Evolutionary conservation across 2,329 filamentous ascomycete species (phyloP).

Genomic region (Pyrenophora graminea): DNA sequence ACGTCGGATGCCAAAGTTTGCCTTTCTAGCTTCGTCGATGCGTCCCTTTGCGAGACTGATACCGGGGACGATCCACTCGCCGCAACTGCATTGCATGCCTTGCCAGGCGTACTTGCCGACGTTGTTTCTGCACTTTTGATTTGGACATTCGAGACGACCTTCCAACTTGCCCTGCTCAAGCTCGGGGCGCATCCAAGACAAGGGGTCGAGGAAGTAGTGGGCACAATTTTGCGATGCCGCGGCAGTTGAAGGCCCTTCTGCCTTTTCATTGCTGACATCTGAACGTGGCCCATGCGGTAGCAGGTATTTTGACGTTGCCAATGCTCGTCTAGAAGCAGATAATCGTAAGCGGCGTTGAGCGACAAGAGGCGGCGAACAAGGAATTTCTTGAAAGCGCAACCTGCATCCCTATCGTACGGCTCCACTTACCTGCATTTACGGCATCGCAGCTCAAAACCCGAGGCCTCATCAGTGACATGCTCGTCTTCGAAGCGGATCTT

Average conservation of each 20-base stretch:
- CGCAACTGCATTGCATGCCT: conserved; percentile 89
- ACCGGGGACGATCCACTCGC: conserved; percentile 86
- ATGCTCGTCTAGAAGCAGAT: conserved; percentile 52
- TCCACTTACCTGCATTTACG: conserved; percentile 79
- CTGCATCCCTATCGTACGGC: background rate
- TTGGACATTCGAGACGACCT: conserved; percentile 83
- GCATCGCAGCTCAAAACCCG: conserved; percentile 72
- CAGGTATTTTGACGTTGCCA: conserved; percentile 71
- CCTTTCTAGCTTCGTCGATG: conserved; percentile 69
- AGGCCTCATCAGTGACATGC: conserved; percentile 49
- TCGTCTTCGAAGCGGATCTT: conserved; percentile 83
- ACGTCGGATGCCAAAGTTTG: conserved; percentile 38
- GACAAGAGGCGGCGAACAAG: background rate
- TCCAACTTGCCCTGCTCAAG: conserved; percentile 83
- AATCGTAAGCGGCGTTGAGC: conserved; percentile 32
- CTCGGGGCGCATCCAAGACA: conserved; percentile 90
- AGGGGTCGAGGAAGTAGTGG: conserved; percentile 87
- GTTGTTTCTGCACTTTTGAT: conserved; percentile 80
- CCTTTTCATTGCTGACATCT: conserved; percentile 13
- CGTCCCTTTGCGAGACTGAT: conserved; percentile 83
- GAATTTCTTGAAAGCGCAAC: too few species aligned
- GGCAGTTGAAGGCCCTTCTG: conserved; percentile 11
- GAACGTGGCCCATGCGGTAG: conserved; percentile 60
- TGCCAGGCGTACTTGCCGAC: conserved; percentile 97
- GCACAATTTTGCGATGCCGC: conserved; percentile 61